A percentile compares a stretch with the other conserved stretches of the same genome.
These are phyloP conservation scores for Glycine soja DNA, from an alignment of 306 rosid genomes.

Conservation along the genomic window DNA sequence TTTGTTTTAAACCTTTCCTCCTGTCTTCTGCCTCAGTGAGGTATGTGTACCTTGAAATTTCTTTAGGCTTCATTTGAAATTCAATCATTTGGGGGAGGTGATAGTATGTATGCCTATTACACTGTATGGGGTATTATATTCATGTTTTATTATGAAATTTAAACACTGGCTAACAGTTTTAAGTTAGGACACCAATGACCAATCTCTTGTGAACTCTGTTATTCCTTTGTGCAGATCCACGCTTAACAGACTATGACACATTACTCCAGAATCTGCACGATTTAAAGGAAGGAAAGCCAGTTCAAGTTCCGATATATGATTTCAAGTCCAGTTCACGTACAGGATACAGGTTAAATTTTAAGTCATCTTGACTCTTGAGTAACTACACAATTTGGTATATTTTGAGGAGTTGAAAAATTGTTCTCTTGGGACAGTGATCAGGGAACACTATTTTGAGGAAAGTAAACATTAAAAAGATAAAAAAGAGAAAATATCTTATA, in stretches of 20 bases:
- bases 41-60: slow-evolving; percentile 12
- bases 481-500: slow-evolving; percentile 9
- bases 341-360: slow-evolving; percentile 81
- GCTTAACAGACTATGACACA: slow-evolving; percentile 94
- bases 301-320: slow-evolving; percentile 91
- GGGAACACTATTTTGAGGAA: slow-evolving; percentile 10
- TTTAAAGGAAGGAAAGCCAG: slow-evolving; percentile 82
- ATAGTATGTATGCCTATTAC: neutral
- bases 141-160: slow-evolving; percentile 35
- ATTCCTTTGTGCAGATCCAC: slow-evolving; percentile 79
- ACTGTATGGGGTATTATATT: slow-evolving; percentile 33
- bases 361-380: slow-evolving; percentile 41
- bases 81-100: neutral
- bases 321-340: slow-evolving; percentile 92
- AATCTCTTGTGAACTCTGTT: slow-evolving; percentile 37
- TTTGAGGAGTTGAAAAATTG: slow-evolving; percentile 19
- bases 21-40: neutral
- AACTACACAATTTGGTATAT: slow-evolving; percentile 42
- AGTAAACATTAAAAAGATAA: slow-evolving; percentile 20
- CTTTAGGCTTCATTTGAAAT: slow-evolving; percentile 19
- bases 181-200: slow-evolving; percentile 25
- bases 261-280: slow-evolving; percentile 92
- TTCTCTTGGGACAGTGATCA: slow-evolving; percentile 24
- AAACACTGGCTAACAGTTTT: slow-evolving; percentile 29
- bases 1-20: neutral